Evolutionary conservation across 202 grass and related monocot species (phyloP).

Genomic region (Zoysia matrella): DNA sequence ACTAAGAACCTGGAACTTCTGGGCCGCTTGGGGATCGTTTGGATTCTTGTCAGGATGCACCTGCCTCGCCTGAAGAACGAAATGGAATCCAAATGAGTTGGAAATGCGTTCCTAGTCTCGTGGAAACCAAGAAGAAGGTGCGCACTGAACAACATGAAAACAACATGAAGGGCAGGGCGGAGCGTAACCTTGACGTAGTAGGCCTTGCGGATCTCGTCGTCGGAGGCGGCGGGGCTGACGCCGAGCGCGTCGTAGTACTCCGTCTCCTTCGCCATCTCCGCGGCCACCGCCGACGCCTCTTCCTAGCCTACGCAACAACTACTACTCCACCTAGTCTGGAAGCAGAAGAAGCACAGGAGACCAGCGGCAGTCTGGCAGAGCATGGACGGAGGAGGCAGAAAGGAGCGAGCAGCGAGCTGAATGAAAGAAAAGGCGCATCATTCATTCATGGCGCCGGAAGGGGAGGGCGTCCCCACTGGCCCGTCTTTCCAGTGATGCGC

Average conservation of each 20-base stretch:
- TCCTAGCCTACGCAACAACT: constrained; percentile 15
- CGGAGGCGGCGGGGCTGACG: constrained; percentile 65
- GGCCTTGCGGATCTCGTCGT: constrained; percentile 95
- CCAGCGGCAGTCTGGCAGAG: neutral
- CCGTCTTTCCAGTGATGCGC: constrained; percentile 68
- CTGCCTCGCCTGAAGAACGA: constrained; percentile 72
- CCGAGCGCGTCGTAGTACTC: constrained; percentile 97
- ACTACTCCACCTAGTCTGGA: constrained; percentile 23
- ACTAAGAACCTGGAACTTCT: constrained; percentile 81
- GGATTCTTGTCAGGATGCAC: constrained; percentile 98
- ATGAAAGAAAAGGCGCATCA: constrained; percentile 22
- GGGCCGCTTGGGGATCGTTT: constrained; percentile 78
- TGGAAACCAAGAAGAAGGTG: constrained; percentile 12
- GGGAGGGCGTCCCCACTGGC: constrained; percentile 55
- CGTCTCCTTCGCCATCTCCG: constrained; percentile 84
- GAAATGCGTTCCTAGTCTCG: neutral
- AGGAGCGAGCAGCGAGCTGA: neutral
- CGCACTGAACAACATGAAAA: neutral
- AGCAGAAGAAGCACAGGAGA: constrained; percentile 4
- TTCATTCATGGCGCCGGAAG: constrained; percentile 54
- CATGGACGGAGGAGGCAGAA: constrained; percentile 33
- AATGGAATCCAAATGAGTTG: constrained; percentile 22
- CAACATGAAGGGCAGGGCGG: neutral
- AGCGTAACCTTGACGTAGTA: constrained; percentile 86
- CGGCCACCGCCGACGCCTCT: constrained; percentile 6